A percentile compares a stretch with the other conserved stretches of the same genome.
phyloP scores from a whole-genome alignment of 257 asterid species.

The Asclepias syriaca region DNA sequence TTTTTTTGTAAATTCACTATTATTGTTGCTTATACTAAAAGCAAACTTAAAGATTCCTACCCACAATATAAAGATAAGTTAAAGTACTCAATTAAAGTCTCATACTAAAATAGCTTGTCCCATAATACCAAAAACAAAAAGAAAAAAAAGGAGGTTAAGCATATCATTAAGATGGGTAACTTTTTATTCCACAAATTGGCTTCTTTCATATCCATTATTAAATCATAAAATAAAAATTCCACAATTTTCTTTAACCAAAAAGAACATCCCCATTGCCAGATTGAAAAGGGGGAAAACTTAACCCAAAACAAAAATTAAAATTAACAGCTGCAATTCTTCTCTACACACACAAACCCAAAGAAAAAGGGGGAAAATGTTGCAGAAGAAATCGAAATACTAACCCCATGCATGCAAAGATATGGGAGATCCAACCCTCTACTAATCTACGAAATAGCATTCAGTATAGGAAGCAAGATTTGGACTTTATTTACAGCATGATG shows the following conservation, averaged over 20 bases:
- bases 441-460: conserved; percentile 33
- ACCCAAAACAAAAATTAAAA: background rate
- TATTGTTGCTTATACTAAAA: conserved; percentile 52
- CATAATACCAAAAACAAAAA: conserved; percentile 21
- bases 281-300: no score
- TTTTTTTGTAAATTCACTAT: conserved; percentile 16
- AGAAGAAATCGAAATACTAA: conserved; percentile 38
- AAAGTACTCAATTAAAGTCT: conserved; percentile 21
- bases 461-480: background rate
- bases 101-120: conserved; percentile 5
- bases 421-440: conserved; percentile 45
- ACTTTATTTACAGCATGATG: conserved; percentile 23
- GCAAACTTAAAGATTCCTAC: conserved; percentile 56
- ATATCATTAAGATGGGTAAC: conserved; percentile 9
- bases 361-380: background rate
- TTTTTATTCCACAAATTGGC: conserved; percentile 11
- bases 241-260: background rate
- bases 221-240: background rate
- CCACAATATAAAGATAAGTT: conserved; percentile 29
- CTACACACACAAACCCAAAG: background rate
- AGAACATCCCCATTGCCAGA: background rate
- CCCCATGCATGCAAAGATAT: conserved; percentile 80
- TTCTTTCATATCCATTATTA: background rate
- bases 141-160: conserved; percentile 20
- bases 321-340: background rate